Conservation (phyloP, 257 asterid genomes). For the Haberlea rhodopensis region DNA sequence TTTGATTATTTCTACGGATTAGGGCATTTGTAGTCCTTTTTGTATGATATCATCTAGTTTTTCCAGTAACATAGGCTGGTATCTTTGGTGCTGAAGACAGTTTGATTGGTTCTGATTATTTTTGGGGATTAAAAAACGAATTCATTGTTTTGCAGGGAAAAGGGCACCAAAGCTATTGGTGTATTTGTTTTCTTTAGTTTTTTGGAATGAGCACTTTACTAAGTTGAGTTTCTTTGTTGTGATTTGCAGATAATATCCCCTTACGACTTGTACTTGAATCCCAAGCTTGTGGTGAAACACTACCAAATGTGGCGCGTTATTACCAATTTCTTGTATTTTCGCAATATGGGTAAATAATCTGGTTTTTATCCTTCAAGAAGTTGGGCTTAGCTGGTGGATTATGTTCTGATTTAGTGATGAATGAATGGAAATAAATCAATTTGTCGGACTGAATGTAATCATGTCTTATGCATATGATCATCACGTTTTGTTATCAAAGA, state of each 20-base stretch:
- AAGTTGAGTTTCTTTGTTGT: conserved; percentile 19
- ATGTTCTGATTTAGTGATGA: conserved; percentile 5
- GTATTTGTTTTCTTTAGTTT: not conserved
- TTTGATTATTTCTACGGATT: too few relatives aligned
- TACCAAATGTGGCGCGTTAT: conserved; percentile 91
- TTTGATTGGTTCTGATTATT: not conserved
- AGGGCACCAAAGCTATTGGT: not conserved
- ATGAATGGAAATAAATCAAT: not conserved
- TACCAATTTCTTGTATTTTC: conserved; percentile 89
- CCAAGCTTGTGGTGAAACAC: conserved; percentile 81
- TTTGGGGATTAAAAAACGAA: not conserved
- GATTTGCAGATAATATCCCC: conserved; percentile 94
- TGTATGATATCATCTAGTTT: conserved; percentile 1
- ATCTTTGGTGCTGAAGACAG: conserved; percentile 1
- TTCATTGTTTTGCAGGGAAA: not conserved
- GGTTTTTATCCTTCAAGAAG: not conserved
- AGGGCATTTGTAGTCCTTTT: not conserved
- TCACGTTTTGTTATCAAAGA: not conserved
- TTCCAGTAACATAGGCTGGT: not conserved
- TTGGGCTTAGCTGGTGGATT: conserved; percentile 14
- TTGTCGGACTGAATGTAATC: not conserved
- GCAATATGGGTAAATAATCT: conserved; percentile 83
- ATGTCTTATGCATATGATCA: not conserved
- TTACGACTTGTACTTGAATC: conserved; percentile 84
- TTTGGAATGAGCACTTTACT: conserved; percentile 16